Evolutionary conservation across 2,329 filamentous ascomycete species (phyloP).

Genomic region (Chaetomium strumarium): DNA sequence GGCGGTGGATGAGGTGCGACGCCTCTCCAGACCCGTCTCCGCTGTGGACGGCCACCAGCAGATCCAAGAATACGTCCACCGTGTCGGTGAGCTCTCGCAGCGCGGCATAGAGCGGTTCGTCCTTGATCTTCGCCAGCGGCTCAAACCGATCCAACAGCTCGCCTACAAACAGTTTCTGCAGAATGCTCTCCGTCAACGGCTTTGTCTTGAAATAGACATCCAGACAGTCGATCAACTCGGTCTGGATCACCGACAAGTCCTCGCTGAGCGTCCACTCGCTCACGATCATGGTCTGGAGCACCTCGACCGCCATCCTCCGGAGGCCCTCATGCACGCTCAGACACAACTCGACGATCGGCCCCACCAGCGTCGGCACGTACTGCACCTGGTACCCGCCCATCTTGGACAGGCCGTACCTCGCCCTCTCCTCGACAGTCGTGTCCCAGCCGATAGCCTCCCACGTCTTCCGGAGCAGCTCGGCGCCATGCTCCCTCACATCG

Average conservation of each 20-base stretch:
- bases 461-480: slow-evolving; percentile 73
- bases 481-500: slow-evolving; percentile 87
- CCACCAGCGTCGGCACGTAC: slow-evolving; percentile 88
- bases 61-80: slow-evolving; percentile 83
- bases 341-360: slow-evolving; percentile 87
- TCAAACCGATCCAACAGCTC: slow-evolving; percentile 81
- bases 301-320: slow-evolving; percentile 82
- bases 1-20: slow-evolving; percentile 77
- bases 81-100: slow-evolving; percentile 75
- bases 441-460: slow-evolving; percentile 99
- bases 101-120: slow-evolving; percentile 69
- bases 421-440: slow-evolving; percentile 69
- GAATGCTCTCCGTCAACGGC: slow-evolving; percentile 76
- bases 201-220: slow-evolving; percentile 87
- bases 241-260: slow-evolving; percentile 84
- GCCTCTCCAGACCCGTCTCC: slow-evolving; percentile 68
- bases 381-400: slow-evolving; percentile 98
- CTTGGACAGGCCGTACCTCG: slow-evolving; percentile 70
- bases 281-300: slow-evolving; percentile 95
- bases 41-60: slow-evolving; percentile 83
- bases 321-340: slow-evolving; percentile 92
- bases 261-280: slow-evolving; percentile 97
- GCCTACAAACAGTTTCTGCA: slow-evolving; percentile 86
- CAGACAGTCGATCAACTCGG: slow-evolving; percentile 91
- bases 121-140: slow-evolving; percentile 56